These are phyloP conservation scores for Peronosclerospora sorghi DNA, from an alignment of 352 stramenopile species.

Conservation along the genomic window DNA sequence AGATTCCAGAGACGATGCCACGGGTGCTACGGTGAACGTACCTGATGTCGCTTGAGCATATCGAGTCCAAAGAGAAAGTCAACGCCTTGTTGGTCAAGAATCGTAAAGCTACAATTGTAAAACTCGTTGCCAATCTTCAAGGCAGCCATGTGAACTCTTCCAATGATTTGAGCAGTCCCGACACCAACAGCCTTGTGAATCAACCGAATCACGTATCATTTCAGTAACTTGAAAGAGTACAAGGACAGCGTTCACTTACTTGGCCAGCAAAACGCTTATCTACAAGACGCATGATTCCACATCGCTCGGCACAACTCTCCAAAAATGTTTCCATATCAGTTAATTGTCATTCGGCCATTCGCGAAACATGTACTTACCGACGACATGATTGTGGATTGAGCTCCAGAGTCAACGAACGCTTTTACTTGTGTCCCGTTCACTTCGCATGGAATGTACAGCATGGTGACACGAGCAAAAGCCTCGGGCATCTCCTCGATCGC, in stretches of 20 bases:
- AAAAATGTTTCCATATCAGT: neutral
- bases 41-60: slow-evolving; percentile 95
- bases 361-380: too few species aligned
- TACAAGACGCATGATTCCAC: slow-evolving; percentile 83
- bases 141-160: slow-evolving; percentile 88
- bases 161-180: slow-evolving; percentile 94
- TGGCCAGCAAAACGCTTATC: slow-evolving; percentile 85
- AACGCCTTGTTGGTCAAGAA: slow-evolving; percentile 88
- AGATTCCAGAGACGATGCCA: too few species aligned
- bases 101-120: slow-evolving; percentile 93
- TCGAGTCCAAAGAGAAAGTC: slow-evolving; percentile 97
- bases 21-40: too few species aligned
- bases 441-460: slow-evolving; percentile 84
- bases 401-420: slow-evolving; percentile 86
- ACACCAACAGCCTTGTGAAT: slow-evolving; percentile 91
- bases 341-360: neutral
- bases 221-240: slow-evolving; percentile 8
- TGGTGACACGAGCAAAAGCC: slow-evolving; percentile 73
- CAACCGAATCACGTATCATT: too few species aligned
- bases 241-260: slow-evolving; percentile 16
- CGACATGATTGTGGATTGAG: slow-evolving; percentile 89
- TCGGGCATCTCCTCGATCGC: slow-evolving; percentile 84
- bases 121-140: slow-evolving; percentile 86
- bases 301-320: slow-evolving; percentile 78
- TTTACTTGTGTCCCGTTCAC: slow-evolving; percentile 79